Base-by-base conservation (phyloP, 2,329 filamentous ascomycete species). In the Malbranchea cinnamomea region DNA sequence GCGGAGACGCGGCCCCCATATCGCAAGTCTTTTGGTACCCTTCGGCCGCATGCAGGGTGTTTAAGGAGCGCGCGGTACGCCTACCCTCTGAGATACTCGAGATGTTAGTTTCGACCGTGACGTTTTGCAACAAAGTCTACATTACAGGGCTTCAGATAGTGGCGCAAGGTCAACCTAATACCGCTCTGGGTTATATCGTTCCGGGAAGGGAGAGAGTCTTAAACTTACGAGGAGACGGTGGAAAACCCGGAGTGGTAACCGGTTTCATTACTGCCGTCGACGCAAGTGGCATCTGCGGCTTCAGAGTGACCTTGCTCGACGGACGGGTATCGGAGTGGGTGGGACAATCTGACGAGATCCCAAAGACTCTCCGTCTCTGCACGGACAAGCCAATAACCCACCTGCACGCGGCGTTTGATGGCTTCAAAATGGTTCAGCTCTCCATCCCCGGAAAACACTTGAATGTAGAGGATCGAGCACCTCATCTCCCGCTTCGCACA, bases 381-480 rank as follows among this genome's bases (percentile, higher is more conserved):
- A 37, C 37, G 26, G 36, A 34, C 8, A 32, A 33, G 14, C 28
- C 32, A 6, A 39, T 44, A 34, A 30, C 37, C 12, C 31, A 33
- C 6, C 23, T 44, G 18, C 41, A 39, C 23, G 34, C 26, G 14
- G 33, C 12, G 15, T 38, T 42, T 29, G 40, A 43, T 34, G 39
- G 37, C 10, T 40, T 41, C 23, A 42, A 42, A 34, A 30, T 44
- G 29, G 34, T 39, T 16, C 35, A 31, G 6, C 30, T 44, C 17
- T 34, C 40, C 5, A 39, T 44, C 12, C 38, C 38, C 5, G 31
- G 37, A 16, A 31, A 39, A n/a, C 31, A 36, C 15, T 33, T 33
- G 8, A 27, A 29, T 9, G 21, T 33, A 6, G 25, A 35, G 14
- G 23, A 39, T 17, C 25, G 24, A 12, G 18, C 32, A 5, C 28